Conservation (phyloP, 2,329 filamentous ascomycete species). For the Lecanicillium sp. region DNA sequence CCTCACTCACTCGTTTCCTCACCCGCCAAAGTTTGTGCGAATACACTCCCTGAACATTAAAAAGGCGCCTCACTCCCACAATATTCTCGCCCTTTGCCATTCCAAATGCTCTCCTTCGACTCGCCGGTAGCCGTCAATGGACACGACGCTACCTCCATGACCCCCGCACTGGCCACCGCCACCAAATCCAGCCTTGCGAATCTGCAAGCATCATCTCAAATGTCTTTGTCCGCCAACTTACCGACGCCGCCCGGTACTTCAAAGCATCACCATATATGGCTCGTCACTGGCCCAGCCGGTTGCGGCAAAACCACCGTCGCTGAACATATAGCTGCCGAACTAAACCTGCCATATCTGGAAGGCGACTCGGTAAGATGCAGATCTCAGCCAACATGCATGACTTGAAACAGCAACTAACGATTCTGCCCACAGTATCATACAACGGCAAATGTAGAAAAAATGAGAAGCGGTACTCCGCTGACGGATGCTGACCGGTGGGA, state of each 20-base stretch:
- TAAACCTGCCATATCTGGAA: slow-evolving; percentile 64
- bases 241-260: slow-evolving; percentile 10
- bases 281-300: slow-evolving; percentile 71
- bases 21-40: background rate
- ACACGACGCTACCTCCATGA: slow-evolving; percentile 20
- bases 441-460: slow-evolving; percentile 78
- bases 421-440: slow-evolving; percentile 57
- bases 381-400: background rate
- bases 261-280: slow-evolving; percentile 63
- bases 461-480: slow-evolving; percentile 74
- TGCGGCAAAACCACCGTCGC: slow-evolving; percentile 75
- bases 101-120: slow-evolving; percentile 44
- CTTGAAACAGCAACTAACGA: slow-evolving; percentile 14
- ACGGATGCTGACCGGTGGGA: slow-evolving; percentile 96
- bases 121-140: slow-evolving; percentile 35
- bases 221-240: slow-evolving; percentile 9
- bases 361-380: slow-evolving; percentile 60
- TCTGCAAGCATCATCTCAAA: slow-evolving; percentile 9
- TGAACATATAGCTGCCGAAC: slow-evolving; percentile 50
- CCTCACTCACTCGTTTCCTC: background rate
- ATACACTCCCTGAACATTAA: background rate
- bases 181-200: slow-evolving; percentile 19
- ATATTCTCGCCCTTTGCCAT: slow-evolving; percentile 1
- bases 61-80: background rate
- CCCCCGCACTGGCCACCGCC: slow-evolving; percentile 18